Conservation (phyloP, 2,329 filamentous ascomycete species). For the Alternaria rosae region DNA sequence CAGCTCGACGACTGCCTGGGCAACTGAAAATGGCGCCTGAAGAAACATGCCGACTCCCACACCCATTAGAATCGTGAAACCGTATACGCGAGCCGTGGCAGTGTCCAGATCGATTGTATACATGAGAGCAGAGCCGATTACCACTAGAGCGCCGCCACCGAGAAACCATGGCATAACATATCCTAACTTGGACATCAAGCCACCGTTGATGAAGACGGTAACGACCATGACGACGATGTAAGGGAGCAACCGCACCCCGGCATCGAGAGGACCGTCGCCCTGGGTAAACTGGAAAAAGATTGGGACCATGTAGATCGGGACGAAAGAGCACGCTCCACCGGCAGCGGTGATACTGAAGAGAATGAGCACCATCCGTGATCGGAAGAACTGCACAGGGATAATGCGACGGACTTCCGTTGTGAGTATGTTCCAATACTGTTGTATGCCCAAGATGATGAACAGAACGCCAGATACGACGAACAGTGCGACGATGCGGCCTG, state of each 20-base stretch:
- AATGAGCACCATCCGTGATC: not conserved
- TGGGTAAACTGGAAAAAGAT: slow-evolving; percentile 38
- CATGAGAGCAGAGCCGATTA: slow-evolving; percentile 26
- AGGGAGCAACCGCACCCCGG: slow-evolving; percentile 36
- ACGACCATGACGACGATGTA: slow-evolving; percentile 27
- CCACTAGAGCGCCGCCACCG: slow-evolving; percentile 6
- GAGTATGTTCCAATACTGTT: not conserved
- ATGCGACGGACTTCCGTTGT: not conserved
- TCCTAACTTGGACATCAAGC: slow-evolving; percentile 23
- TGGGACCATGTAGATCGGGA: slow-evolving; percentile 34
- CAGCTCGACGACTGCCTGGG: slow-evolving; percentile 16
- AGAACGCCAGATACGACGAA: not conserved
- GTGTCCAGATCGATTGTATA: slow-evolving; percentile 18
- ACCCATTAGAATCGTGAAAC: slow-evolving; percentile 28
- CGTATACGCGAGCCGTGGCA: slow-evolving; percentile 26
- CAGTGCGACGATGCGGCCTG: not conserved
- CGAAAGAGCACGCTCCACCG: not conserved
- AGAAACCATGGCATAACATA: slow-evolving; percentile 30
- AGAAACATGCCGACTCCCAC: slow-evolving; percentile 27
- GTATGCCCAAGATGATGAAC: not conserved
- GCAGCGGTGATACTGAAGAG: not conserved
- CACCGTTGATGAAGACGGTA: slow-evolving; percentile 25
- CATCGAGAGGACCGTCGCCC: slow-evolving; percentile 24
- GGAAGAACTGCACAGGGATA: not conserved
- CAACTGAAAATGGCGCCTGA: slow-evolving; percentile 19